Evolutionary conservation across 768 basidiomycete species (phyloP).

Genomic region (Pleurotus salmoneostramineus): DNA sequence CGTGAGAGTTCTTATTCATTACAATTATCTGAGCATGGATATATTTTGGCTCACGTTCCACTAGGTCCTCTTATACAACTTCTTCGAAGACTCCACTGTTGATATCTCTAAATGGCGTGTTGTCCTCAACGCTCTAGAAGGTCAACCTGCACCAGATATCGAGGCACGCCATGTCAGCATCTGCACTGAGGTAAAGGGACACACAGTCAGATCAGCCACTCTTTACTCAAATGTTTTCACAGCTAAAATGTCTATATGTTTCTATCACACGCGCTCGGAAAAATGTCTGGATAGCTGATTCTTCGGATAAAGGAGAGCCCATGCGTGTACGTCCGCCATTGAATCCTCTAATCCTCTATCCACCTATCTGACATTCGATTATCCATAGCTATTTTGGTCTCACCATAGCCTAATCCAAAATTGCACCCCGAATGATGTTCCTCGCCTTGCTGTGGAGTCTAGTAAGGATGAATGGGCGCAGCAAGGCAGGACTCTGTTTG

Average conservation of each 20-base stretch:
- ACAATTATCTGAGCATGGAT: not conserved
- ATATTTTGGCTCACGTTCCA: not conserved
- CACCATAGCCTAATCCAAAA: constrained; percentile 40
- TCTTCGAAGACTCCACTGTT: constrained; percentile 62
- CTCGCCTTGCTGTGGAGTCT: constrained; percentile 52
- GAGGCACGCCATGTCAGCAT: constrained; percentile 46
- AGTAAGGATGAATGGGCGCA: constrained; percentile 34
- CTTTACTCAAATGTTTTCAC: not conserved
- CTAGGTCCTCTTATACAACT: constrained; percentile 72
- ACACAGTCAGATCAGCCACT: not conserved
- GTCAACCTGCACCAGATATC: constrained; percentile 11
- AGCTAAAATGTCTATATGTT: constrained; percentile 71
- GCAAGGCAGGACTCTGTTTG: constrained; percentile 29
- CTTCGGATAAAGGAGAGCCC: constrained; percentile 49
- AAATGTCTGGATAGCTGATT: constrained; percentile 69
- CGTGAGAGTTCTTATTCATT: constrained; percentile 23
- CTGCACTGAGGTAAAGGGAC: constrained; percentile 48
- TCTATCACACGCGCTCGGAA: constrained; percentile 68
- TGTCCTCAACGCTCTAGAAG: constrained; percentile 38
- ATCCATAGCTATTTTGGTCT: constrained; percentile 47
- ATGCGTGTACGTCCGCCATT: constrained; percentile 42
- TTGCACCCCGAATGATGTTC: constrained; percentile 45
- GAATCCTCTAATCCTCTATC: not conserved
- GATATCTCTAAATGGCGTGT: constrained; percentile 57
- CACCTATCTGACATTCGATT: not conserved